Evolutionary conservation across 1,139 yeast species (phyloP).

Genomic region (Hansenula sp.): DNA sequence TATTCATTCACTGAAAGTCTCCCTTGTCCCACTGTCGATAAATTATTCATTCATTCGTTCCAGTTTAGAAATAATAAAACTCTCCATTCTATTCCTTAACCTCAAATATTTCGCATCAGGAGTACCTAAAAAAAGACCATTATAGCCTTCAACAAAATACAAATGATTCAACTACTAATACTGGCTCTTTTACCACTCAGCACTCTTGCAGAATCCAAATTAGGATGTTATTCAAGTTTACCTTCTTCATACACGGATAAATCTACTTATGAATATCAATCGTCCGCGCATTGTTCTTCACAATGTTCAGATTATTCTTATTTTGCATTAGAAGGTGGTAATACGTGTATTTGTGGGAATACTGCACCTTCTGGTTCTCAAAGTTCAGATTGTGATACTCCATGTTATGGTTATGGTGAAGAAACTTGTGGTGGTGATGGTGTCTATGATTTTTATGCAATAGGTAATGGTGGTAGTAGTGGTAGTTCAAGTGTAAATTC

Average conservation of each 20-base stretch:
- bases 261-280: conserved; percentile 43
- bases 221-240: conserved; percentile 31
- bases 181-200: neutral
- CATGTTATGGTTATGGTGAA: conserved; percentile 48
- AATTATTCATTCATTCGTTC: too few relatives aligned
- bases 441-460: conserved; percentile 37
- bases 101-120: neutral
- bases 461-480: conserved; percentile 22
- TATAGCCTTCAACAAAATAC: neutral
- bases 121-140: neutral
- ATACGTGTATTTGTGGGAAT: conserved; percentile 63
- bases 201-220: neutral
- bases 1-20: too few relatives aligned
- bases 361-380: conserved; percentile 39
- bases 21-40: too few relatives aligned
- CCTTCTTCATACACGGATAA: conserved; percentile 29
- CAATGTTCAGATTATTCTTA: conserved; percentile 47
- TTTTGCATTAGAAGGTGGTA: conserved; percentile 56
- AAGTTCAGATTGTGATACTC: conserved; percentile 35
- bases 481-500: conserved; percentile 17
- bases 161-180: neutral
- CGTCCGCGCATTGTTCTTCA: conserved; percentile 43
- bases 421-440: conserved; percentile 55
- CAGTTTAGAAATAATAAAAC: too few relatives aligned
- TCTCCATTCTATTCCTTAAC: too few relatives aligned